These are phyloP conservation scores for Cercophora scortea DNA, from an alignment of 495 filamentous ascomycete species.

Conservation along the genomic window DNA sequence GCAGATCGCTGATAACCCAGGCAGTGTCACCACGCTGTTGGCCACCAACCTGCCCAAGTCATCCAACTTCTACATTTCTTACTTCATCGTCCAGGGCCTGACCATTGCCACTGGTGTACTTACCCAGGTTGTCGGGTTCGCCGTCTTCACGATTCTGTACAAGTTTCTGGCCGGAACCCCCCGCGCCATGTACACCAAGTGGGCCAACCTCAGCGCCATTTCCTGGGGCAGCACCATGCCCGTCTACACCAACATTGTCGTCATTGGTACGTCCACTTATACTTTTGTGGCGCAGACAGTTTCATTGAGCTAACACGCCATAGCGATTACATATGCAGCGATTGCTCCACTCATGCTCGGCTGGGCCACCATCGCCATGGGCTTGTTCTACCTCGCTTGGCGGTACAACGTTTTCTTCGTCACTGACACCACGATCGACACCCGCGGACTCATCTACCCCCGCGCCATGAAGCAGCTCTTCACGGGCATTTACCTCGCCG, in stretches of 20 bases:
- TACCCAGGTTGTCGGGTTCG: conserved; percentile 68
- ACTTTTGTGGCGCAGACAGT: not conserved
- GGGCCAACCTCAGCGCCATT: conserved; percentile 52
- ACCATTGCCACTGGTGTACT: conserved; percentile 70
- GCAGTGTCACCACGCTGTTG: conserved; percentile 52
- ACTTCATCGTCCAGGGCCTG: conserved; percentile 89
- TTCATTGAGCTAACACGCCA: conserved; percentile 1
- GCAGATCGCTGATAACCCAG: conserved; percentile 59
- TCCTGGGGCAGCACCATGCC: conserved; percentile 90
- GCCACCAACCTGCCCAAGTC: conserved; percentile 68
- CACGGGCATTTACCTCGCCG: conserved; percentile 76
- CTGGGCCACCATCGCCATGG: conserved; percentile 77
- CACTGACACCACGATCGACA: conserved; percentile 76
- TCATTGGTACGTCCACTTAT: conserved; percentile 55
- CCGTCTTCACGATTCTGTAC: conserved; percentile 72
- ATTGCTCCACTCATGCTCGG: conserved; percentile 87
- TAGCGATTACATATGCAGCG: conserved; percentile 77
- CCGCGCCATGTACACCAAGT: conserved; percentile 51
- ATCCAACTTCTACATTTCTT: conserved; percentile 92
- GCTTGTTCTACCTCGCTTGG: conserved; percentile 87
- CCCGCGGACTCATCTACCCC: conserved; percentile 81
- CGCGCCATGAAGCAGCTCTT: conserved; percentile 88
- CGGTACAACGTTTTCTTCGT: conserved; percentile 94
- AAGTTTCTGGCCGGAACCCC: conserved; percentile 51
- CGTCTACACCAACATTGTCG: conserved; percentile 72